A percentile compares a stretch with the other conserved stretches of the same genome.
Conservation (phyloP, 352 stramenopile genomes). For the Phytophthora pini region DNA sequence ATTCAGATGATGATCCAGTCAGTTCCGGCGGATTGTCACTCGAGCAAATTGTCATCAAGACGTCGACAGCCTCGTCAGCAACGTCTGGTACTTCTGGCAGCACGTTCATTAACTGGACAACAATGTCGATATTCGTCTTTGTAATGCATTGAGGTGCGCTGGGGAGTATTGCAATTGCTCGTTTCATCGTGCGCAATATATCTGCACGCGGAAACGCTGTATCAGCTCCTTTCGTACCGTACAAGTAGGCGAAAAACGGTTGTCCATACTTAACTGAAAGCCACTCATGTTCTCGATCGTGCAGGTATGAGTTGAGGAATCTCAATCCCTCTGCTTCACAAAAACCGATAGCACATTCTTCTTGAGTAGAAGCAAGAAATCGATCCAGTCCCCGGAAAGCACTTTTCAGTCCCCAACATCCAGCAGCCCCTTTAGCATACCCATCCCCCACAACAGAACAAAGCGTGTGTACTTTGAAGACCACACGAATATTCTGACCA, state of each 20-base stretch:
- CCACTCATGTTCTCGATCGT: constrained; percentile 8
- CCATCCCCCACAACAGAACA: neutral
- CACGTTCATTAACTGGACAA: constrained; percentile 6
- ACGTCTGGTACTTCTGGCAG: constrained; percentile 5
- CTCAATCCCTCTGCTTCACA: constrained; percentile 22
- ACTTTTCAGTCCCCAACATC: constrained; percentile 11
- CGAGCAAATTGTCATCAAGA: constrained; percentile 13
- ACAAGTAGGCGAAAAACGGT: constrained; percentile 13
- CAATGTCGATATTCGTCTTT: constrained; percentile 23
- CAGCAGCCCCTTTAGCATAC: constrained; percentile 1
- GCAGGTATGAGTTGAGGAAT: constrained; percentile 21
- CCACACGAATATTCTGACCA: constrained; percentile 13
- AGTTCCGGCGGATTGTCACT: constrained; percentile 1
- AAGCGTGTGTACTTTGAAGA: constrained; percentile 23
- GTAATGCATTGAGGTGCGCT: constrained; percentile 14
- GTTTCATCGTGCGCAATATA: constrained; percentile 14
- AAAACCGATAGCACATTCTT: constrained; percentile 24
- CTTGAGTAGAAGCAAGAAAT: constrained; percentile 17
- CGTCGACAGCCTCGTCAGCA: constrained; percentile 9
- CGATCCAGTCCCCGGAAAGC: constrained; percentile 7
- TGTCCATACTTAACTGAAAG: constrained; percentile 6
- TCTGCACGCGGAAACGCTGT: neutral
- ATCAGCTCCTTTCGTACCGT: neutral
- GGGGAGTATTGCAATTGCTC: constrained; percentile 10
- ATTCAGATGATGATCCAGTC: neutral